Evolutionary conservation across 78 protist genomes (phyloP), one percentile per base, ranked within the genome.

Genomic region (Dictyostelium discoideum): DNA sequence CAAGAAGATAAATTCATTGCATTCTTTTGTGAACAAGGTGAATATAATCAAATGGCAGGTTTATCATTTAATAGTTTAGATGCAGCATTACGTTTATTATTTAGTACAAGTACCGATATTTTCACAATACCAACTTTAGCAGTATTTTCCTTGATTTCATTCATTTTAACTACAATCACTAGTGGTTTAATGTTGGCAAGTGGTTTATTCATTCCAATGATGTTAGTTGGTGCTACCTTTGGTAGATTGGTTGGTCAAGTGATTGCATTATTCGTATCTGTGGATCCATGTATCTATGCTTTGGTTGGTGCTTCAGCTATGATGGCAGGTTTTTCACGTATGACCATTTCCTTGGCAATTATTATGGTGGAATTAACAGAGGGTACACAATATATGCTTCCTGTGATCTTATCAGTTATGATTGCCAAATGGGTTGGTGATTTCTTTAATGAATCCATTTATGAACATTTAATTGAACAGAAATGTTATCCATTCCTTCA

Each of bases 271-370:
- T 90, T 90, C 22, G 50, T 54, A 0, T 46, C 82, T 2, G 87
- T 93, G 18, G 96, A 93, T 29, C 96, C 96, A 13, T 83, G 85
- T 37, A 86, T 93, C 11, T 93, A 93, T 44, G 99, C 99, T 18
- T 93, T 97, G 65, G 96, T 98, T 26, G 99, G 99, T 3, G 96
- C 98, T 0, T 98, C 98, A 24, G 96, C 99, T 3, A 69, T 97
- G 81, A 96, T 98, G 87, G 98, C 96, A 54, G 99, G 99, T 14
- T 97, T 98, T 57, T 92, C 95, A 5, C 84, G 99, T 48, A 97
- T 98, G 98, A 97, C 99, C 9, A 93, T 98, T 76, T 87, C 97
- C 3, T 89, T 98, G 26, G 93, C 97, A 0, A 96, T 97, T n/a
- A 98, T 98, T 26, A 11, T 98, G 16, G 92, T 97, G 20, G 99